Evolutionary conservation across 345 rosid species (phyloP), one percentile per base, ranked within the genome.

Genomic region (Rhizophora apiculata): DNA sequence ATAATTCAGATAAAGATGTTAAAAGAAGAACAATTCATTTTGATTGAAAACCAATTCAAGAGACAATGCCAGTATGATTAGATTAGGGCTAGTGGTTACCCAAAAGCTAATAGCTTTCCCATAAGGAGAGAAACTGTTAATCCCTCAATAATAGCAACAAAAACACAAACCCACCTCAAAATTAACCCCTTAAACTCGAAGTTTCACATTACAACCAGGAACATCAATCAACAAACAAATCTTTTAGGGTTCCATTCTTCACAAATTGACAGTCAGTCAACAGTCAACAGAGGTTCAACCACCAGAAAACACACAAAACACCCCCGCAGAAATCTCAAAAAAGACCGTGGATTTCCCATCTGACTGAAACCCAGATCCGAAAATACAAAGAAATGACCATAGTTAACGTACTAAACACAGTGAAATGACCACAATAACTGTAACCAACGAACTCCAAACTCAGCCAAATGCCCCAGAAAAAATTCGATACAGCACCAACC

Each of bases 321-420:
- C 67, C 61, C 62, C 66, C 63, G 81, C 72, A 66, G 66, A 75
- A 81, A 82, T 81, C 76, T 69, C 74, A 18, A n/a, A 84, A 63
- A 79, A 74, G 71, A 58, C 60, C 51, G 60, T 49, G 73, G 82
- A 86, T 83, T 80, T 71, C 69, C 56, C 67, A 29, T 51, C 63
- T 72, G 74, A 81, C 63, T 67, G 71, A 82, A 78, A 68, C 78
- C 83, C 84, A 83, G 80, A 75, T 63, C 70, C 65, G 34, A 66
- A 74, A 66, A 63, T 24, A 65, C 62, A 67, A 63, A 70, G 46
- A 60, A 69, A 79, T 36, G 76, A 57, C 74, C 69, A 22, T 67
- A 87, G 67, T 74, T 53, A 62, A 86, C 84, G 88, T 84, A 73
- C 77, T 24, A 73, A 76, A 79, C 70, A 83, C 85, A 83, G 89